A percentile compares a stretch with the other conserved stretches of the same genome.
Conservation (phyloP, 2,329 filamentous ascomycete genomes). For the Metarhizium sp. region DNA sequence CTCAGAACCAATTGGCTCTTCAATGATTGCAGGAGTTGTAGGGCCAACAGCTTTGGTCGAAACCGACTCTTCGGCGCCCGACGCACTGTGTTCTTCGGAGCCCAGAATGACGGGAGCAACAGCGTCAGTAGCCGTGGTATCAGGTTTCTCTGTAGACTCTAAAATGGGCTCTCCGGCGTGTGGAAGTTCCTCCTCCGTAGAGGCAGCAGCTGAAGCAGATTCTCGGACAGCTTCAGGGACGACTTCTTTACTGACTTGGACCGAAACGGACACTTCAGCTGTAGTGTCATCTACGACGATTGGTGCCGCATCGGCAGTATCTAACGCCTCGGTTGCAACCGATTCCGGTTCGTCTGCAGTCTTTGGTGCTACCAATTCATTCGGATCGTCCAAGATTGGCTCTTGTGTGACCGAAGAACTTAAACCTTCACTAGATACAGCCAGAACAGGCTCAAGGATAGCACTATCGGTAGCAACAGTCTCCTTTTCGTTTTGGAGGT, state of each 20-base stretch:
- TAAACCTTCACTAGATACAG: neutral
- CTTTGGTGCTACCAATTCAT: neutral
- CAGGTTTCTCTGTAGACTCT: neutral
- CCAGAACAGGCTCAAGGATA: neutral
- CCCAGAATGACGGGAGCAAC: neutral
- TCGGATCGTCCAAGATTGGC: neutral
- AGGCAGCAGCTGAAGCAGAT: neutral
- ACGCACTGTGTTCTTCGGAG: neutral
- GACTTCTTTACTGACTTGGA: neutral
- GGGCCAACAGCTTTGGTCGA: neutral
- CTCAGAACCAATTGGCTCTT: neutral
- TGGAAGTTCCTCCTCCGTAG: neutral
- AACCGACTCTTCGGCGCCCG: neutral
- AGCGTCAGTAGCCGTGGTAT: neutral
- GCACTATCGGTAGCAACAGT: neutral
- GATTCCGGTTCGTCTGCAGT: neutral
- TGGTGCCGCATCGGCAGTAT: neutral
- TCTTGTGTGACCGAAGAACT: neutral
- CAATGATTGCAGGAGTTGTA: neutral
- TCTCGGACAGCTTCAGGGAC: neutral
- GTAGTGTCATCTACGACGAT: neutral
- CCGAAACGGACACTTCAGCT: neutral
- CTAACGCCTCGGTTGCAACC: neutral
- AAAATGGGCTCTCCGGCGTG: neutral
- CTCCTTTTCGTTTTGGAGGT: neutral